These are phyloP conservation scores for Chlorencoelia australis DNA, from an alignment of 2,329 filamentous ascomycete genomes.

Conservation along the genomic window DNA sequence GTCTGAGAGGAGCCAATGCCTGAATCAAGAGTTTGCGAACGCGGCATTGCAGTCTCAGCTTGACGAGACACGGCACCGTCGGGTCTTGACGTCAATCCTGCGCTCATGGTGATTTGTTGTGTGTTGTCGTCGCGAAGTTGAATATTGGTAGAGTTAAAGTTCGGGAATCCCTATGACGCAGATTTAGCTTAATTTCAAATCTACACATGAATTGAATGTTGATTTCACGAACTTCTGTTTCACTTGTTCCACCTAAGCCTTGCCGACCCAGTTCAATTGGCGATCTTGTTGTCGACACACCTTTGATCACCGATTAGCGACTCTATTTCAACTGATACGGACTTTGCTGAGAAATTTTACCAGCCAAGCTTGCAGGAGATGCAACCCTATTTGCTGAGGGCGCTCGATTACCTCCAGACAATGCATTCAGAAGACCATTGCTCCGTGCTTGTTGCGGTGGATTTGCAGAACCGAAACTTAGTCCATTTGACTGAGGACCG, in stretches of 20 bases:
- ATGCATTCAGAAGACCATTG: constrained; percentile 53
- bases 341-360: constrained; percentile 11
- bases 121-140: constrained; percentile 15
- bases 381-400: constrained; percentile 30
- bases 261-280: constrained; percentile 19
- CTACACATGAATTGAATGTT: not conserved
- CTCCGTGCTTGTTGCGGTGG: constrained; percentile 37
- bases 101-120: constrained; percentile 14
- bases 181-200: constrained; percentile 1
- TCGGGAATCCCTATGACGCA: constrained; percentile 16
- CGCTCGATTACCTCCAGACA: constrained; percentile 48
- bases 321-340: too few species aligned
- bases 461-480: constrained; percentile 27
- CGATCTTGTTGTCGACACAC: constrained; percentile 20
- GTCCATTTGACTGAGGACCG: constrained; percentile 35
- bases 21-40: constrained; percentile 17
- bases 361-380: constrained; percentile 22
- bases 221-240: constrained; percentile 21
- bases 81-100: constrained; percentile 10
- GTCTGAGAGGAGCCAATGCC: constrained; percentile 15
- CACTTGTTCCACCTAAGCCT: constrained; percentile 13
- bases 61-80: constrained; percentile 15
- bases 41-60: constrained; percentile 7
- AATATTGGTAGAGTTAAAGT: constrained; percentile 17
- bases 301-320: constrained; percentile 10